Evolutionary conservation across 768 basidiomycete genomes (phyloP).

Genomic region (Agrocybe pediades): DNA sequence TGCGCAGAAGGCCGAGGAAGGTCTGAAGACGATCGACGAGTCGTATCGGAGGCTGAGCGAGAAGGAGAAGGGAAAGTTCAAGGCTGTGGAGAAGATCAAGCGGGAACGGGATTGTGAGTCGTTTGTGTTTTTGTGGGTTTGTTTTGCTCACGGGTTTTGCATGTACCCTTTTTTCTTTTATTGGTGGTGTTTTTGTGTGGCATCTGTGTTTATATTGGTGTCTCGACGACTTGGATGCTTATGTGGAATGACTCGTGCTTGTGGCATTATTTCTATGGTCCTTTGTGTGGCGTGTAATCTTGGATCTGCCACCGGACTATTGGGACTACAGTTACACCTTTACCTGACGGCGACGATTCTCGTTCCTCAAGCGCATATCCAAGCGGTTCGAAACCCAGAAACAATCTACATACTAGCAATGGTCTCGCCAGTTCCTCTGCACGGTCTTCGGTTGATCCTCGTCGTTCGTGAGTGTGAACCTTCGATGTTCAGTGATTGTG

Average conservation of each 20-base stretch:
- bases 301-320: not conserved
- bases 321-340: constrained; percentile 37
- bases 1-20: constrained; percentile 74
- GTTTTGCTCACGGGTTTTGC: constrained; percentile 21
- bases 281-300: constrained; percentile 3
- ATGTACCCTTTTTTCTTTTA: constrained; percentile 18
- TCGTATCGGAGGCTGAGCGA: constrained; percentile 78
- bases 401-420: constrained; percentile 44
- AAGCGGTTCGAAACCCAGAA: constrained; percentile 43
- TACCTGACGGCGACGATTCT: constrained; percentile 52
- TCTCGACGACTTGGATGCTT: not conserved
- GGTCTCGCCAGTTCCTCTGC: constrained; percentile 49
- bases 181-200: not conserved
- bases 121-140: constrained; percentile 20
- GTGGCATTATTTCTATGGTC: not conserved
- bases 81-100: constrained; percentile 69
- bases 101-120: constrained; percentile 79
- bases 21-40: constrained; percentile 73
- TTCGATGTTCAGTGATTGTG: constrained; percentile 2
- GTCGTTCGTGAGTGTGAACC: constrained; percentile 51
- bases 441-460: constrained; percentile 62
- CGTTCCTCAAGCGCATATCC: constrained; percentile 36
- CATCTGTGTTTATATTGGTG: constrained; percentile 2
- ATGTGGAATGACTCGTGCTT: not conserved
- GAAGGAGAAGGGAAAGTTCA: constrained; percentile 74